These are phyloP conservation scores for Yamadazyma olivae DNA, from an alignment of 805 yeast species.

Conservation along the genomic window DNA sequence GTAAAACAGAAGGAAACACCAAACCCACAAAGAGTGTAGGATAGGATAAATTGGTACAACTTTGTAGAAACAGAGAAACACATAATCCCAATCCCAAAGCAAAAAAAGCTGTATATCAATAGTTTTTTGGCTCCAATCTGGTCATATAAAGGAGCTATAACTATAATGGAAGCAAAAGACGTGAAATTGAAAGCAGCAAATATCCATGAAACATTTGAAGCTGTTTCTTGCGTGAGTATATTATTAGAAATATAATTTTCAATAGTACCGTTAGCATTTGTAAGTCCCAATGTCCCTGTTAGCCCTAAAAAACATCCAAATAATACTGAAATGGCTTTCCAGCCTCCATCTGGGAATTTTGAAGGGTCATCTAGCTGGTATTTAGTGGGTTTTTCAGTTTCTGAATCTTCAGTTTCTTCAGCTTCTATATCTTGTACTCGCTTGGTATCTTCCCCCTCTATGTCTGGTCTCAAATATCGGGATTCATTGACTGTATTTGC, in stretches of 20 bases:
- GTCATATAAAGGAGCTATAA: slow-evolving; percentile 27
- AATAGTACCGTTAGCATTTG: slow-evolving; percentile 25
- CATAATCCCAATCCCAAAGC: slow-evolving; percentile 21
- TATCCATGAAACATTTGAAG: slow-evolving; percentile 25
- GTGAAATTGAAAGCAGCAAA: slow-evolving; percentile 29
- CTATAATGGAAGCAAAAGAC: slow-evolving; percentile 24
- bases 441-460: too few relatives aligned
- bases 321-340: slow-evolving; percentile 18
- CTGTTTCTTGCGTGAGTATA: slow-evolving; percentile 15
- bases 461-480: too few relatives aligned
- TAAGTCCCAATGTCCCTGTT: slow-evolving; percentile 24
- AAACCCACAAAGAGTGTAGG: slow-evolving; percentile 54
- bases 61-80: slow-evolving; percentile 20
- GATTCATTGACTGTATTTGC: too few relatives aligned
- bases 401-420: too few relatives aligned
- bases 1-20: slow-evolving; percentile 56
- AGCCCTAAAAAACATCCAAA: slow-evolving; percentile 24
- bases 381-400: too few relatives aligned
- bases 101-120: slow-evolving; percentile 16
- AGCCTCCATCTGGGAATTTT: slow-evolving; percentile 32
- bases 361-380: too few relatives aligned
- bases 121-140: slow-evolving; percentile 21
- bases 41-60: slow-evolving; percentile 50
- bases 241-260: slow-evolving; percentile 21
- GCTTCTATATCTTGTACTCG: too few relatives aligned